Evolutionary conservation across 306 rosid genomes (phyloP).

Genomic region (Malus fusca): DNA sequence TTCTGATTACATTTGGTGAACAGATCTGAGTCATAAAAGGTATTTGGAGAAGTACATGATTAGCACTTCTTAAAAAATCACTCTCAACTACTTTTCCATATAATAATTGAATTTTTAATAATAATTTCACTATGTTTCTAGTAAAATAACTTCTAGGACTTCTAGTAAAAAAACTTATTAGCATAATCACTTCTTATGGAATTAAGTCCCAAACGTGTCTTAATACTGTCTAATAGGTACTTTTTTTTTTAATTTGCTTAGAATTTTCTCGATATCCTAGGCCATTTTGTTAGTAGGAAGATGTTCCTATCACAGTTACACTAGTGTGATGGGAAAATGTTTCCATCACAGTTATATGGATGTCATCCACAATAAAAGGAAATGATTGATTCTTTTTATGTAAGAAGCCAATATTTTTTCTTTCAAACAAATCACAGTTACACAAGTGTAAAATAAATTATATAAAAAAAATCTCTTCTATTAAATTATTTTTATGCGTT

Average conservation of each 20-base stretch:
- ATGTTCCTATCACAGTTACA: neutral
- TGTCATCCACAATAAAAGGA: neutral
- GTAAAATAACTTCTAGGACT: neutral
- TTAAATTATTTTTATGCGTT: neutral
- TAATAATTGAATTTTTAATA: neutral
- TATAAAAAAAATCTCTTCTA: neutral
- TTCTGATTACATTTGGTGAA: too few relatives aligned
- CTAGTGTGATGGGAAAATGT: neutral
- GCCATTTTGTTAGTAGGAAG: neutral
- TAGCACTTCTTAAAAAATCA: too few relatives aligned
- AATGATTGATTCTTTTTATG: too few relatives aligned
- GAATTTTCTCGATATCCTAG: neutral
- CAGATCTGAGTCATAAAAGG: accelerated
- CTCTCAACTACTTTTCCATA: too few relatives aligned
- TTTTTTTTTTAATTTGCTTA: neutral
- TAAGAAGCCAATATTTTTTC: too few relatives aligned
- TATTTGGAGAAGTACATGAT: accelerated
- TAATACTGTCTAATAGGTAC: neutral
- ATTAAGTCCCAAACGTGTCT: neutral
- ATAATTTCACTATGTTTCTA: neutral
- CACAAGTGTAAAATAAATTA: too few relatives aligned
- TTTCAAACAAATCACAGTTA: too few relatives aligned
- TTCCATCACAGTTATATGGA: neutral
- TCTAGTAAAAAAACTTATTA: too few relatives aligned
- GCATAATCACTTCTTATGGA: too few relatives aligned